phyloP scores from a whole-genome alignment of 1,284 basidiomycete genomes.

The Trametes hirsuta region DNA sequence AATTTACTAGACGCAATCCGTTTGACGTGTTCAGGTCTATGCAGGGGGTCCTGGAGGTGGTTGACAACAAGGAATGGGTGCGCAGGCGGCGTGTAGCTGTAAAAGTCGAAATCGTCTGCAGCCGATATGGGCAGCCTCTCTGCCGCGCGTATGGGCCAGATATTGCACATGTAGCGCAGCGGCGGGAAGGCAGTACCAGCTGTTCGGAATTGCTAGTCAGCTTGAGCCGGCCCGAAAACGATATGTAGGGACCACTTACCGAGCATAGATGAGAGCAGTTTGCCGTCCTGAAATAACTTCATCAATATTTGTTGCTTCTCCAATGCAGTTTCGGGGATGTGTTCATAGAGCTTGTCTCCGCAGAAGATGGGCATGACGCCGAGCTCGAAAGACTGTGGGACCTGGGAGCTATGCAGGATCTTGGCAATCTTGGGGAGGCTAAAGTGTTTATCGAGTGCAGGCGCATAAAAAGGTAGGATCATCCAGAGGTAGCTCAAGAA shows the following conservation, averaged over 20 bases:
- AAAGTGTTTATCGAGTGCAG: no score
- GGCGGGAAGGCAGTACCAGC: not conserved
- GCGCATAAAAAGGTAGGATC: no score
- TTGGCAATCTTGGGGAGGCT: not conserved
- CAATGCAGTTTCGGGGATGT: not conserved
- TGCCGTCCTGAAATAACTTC: not conserved
- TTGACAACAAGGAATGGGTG: not conserved
- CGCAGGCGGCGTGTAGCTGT: not conserved
- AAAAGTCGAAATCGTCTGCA: not conserved
- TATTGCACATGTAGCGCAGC: constrained; percentile 1
- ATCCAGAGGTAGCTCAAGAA: no score
- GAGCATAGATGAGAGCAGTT: not conserved
- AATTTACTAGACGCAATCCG: not conserved
- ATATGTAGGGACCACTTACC: not conserved
- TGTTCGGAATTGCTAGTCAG: not conserved
- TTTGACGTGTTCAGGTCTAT: not conserved
- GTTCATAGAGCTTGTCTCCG: not conserved
- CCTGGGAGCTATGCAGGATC: not conserved
- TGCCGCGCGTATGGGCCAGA: constrained; percentile 7
- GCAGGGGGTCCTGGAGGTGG: not conserved
- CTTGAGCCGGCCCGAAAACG: no score
- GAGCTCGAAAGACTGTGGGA: not conserved
- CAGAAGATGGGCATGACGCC: constrained; percentile 7
- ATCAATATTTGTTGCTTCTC: not conserved
- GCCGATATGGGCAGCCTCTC: not conserved